phyloP scores from a whole-genome alignment of 1,284 basidiomycete genomes.

The Cutaneotrichosporon dermatis region DNA sequence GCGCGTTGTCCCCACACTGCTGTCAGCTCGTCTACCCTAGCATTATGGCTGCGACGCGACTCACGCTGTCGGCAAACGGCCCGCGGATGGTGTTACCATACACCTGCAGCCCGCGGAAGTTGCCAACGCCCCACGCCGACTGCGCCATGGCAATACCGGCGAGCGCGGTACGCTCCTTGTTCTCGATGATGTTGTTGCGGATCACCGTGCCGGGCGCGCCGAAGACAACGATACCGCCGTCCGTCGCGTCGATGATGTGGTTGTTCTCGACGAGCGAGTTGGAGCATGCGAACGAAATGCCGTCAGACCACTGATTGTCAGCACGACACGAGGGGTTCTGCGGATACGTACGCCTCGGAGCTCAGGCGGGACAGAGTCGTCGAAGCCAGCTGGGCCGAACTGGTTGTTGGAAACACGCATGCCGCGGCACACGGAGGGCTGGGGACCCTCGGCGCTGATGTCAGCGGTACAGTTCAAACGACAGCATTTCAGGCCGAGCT shows the following conservation, averaged over 20 bases:
- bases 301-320: constrained; percentile 64
- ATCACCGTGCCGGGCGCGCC: constrained; percentile 71
- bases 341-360: neutral
- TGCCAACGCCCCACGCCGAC: constrained; percentile 59
- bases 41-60: neutral
- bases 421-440: neutral
- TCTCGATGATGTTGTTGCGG: constrained; percentile 65
- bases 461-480: too few species aligned
- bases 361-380: constrained; percentile 3
- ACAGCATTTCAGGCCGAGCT: too few species aligned
- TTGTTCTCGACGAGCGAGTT: constrained; percentile 66
- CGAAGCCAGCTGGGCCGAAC: constrained; percentile 48
- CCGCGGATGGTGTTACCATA: constrained; percentile 61
- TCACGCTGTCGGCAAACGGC: constrained; percentile 11
- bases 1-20: constrained; percentile 13
- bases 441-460: constrained; percentile 12
- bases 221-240: constrained; percentile 72
- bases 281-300: constrained; percentile 70
- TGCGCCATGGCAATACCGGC: constrained; percentile 77
- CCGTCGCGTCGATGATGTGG: constrained; percentile 63
- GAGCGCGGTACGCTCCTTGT: constrained; percentile 54
- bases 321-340: too few species aligned
- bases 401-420: constrained; percentile 49
- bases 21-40: neutral
- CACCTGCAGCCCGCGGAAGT: constrained; percentile 66